phyloP scores from a whole-genome alignment of 176 grass and related monocot species.

The Aegilops bicornis region DNA sequence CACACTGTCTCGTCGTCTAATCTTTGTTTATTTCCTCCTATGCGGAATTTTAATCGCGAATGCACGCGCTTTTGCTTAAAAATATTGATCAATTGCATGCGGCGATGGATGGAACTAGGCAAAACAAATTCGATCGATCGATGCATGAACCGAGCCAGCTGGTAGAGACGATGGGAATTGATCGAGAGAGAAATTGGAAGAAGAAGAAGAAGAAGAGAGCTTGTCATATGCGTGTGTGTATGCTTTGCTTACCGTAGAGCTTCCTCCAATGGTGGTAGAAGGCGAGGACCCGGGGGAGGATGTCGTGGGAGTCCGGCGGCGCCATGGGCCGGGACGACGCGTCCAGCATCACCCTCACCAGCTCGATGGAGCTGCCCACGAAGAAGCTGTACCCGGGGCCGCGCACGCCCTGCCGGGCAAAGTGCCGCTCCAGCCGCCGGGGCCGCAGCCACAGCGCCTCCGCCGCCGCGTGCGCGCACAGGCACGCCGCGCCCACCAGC shows the following conservation, averaged over 20 bases:
- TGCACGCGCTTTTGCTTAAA: not conserved
- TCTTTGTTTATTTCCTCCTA: not conserved
- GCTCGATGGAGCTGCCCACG: conserved; percentile 81
- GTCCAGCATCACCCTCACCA: conserved; percentile 66
- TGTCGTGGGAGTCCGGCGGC: conserved; percentile 59
- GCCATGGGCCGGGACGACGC: conserved; percentile 60
- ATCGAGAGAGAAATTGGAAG: not conserved
- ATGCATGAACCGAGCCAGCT: not conserved
- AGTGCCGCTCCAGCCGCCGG: conserved; percentile 65
- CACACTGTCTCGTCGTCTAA: conserved; percentile 2
- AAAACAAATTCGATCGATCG: not conserved
- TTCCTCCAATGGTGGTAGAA: conserved; percentile 93
- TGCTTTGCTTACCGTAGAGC: conserved; percentile 61
- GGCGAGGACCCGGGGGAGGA: conserved; percentile 84
- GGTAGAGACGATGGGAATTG: too few species aligned
- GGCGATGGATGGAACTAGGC: too few species aligned
- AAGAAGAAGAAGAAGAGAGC: not conserved
- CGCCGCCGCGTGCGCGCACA: conserved; percentile 20
- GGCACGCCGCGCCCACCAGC: conserved; percentile 28
- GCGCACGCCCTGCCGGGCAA: conserved; percentile 67
- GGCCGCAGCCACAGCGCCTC: conserved; percentile 89
- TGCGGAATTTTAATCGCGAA: not conserved
- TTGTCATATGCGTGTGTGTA: too few species aligned
- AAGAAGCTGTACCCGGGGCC: conserved; percentile 87
- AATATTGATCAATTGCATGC: not conserved